Conservation (phyloP, 352 stramenopile species). For the Globisporangium cylindrosporum region DNA sequence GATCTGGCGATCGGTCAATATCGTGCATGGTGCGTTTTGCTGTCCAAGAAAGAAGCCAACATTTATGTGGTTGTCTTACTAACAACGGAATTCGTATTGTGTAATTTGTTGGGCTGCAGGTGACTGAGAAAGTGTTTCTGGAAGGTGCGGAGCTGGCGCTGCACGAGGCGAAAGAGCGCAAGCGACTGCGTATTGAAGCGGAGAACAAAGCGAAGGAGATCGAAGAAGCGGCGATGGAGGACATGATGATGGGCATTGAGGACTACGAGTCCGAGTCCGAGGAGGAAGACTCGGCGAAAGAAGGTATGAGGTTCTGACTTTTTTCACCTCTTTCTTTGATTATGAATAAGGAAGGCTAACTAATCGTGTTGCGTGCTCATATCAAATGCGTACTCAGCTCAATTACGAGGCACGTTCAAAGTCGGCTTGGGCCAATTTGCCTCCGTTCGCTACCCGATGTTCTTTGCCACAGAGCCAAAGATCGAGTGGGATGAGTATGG, state of each 20-base stretch:
- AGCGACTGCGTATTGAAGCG: constrained; percentile 75
- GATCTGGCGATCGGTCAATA: constrained; percentile 43
- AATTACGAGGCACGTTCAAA: constrained; percentile 85
- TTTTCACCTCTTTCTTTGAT: not conserved
- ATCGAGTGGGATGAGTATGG: constrained; percentile 90
- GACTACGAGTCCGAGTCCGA: constrained; percentile 86
- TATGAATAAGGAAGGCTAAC: not conserved
- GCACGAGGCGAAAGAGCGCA: constrained; percentile 84
- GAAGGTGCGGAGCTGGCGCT: constrained; percentile 85
- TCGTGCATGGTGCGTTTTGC: constrained; percentile 47
- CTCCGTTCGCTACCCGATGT: constrained; percentile 85
- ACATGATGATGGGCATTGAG: constrained; percentile 91
- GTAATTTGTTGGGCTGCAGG: constrained; percentile 14
- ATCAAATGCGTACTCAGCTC: constrained; percentile 31
- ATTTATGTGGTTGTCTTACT: not conserved
- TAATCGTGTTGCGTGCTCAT: not conserved
- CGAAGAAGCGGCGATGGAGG: constrained; percentile 87
- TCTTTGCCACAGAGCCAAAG: constrained; percentile 83
- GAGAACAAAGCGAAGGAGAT: constrained; percentile 89
- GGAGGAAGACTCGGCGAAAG: constrained; percentile 65
- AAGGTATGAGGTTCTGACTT: constrained; percentile 30
- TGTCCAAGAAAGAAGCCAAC: not conserved
- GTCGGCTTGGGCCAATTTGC: constrained; percentile 83
- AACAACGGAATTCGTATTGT: not conserved
- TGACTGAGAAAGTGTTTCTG: constrained; percentile 68